Percentiles rank a stretch among this genome's conserved stretches.
Conservation (phyloP, 345 rosid species). For the Rhizophora mangle region DNA sequence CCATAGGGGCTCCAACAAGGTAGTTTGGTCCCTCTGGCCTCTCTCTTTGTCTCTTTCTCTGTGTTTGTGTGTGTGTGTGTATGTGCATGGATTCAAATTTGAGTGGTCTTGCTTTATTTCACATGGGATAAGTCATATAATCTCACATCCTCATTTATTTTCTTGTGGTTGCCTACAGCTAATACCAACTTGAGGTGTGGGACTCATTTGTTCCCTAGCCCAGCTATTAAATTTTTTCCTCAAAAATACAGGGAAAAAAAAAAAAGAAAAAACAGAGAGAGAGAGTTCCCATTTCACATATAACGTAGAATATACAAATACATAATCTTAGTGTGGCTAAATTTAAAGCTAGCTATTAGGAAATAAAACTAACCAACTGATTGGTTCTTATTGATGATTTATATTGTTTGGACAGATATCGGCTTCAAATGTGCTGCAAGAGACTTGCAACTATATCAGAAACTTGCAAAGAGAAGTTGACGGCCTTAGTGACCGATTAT, state of each 20-base stretch:
- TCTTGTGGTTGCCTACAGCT: slow-evolving; percentile 19
- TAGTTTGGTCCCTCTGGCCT: slow-evolving; percentile 11
- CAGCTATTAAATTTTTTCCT: slow-evolving; percentile 2
- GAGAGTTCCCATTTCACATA: neutral
- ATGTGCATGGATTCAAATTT: neutral
- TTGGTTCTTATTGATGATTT: neutral
- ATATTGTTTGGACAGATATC: slow-evolving; percentile 41
- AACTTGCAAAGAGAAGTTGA: slow-evolving; percentile 71
- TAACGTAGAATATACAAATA: neutral
- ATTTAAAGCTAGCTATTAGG: neutral
- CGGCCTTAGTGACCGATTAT: slow-evolving; percentile 73
- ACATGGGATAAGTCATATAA: slow-evolving; percentile 38
- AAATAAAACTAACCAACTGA: neutral
- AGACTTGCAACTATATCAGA: slow-evolving; percentile 80
- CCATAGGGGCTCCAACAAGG: slow-evolving; percentile 72
- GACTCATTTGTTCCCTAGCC: slow-evolving; percentile 51
- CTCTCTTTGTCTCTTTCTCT: neutral
- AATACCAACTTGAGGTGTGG: slow-evolving; percentile 47
- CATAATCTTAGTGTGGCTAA: neutral
- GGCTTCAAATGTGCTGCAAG: slow-evolving; percentile 74
- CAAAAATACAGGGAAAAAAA: neutral
- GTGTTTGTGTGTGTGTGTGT: neutral
- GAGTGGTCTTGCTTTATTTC: slow-evolving; percentile 44
- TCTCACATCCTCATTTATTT: slow-evolving; percentile 45
- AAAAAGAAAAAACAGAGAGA: neutral